Evolutionary conservation across 225 moss, liverwort and hornwort species (phyloP).

Genomic region (Climacium dendroides): DNA sequence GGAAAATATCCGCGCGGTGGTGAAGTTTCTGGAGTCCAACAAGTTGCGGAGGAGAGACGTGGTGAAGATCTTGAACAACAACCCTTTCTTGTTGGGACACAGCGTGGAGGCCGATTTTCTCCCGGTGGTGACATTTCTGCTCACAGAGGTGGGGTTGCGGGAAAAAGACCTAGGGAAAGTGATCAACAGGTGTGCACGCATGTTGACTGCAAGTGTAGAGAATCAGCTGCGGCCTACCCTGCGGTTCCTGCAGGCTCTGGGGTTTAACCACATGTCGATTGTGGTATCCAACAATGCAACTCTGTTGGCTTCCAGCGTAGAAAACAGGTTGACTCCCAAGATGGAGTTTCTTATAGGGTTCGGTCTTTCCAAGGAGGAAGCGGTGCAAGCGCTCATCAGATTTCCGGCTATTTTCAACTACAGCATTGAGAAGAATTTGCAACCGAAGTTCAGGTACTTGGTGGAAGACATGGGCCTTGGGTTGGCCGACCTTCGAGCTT

Average conservation of each 20-base stretch:
- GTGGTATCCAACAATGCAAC: slow-evolving; percentile 64
- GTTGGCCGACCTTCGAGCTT: slow-evolving; percentile 49
- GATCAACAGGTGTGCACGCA: slow-evolving; percentile 51
- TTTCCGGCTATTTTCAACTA: slow-evolving; percentile 91
- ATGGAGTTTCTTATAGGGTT: slow-evolving; percentile 46
- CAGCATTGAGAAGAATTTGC: slow-evolving; percentile 62
- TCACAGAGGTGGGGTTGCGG: slow-evolving; percentile 47
- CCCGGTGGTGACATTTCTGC: slow-evolving; percentile 41
- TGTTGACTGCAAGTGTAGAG: slow-evolving; percentile 46
- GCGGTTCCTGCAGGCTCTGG: slow-evolving; percentile 43
- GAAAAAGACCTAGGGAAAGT: slow-evolving; percentile 44
- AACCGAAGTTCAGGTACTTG: slow-evolving; percentile 53
- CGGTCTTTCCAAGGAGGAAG: slow-evolving; percentile 44
- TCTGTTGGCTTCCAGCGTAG: slow-evolving; percentile 52
- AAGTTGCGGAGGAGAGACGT: slow-evolving; percentile 45
- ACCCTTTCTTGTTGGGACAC: slow-evolving; percentile 46
- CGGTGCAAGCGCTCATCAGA: slow-evolving; percentile 38
- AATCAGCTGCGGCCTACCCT: slow-evolving; percentile 60
- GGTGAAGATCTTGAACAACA: slow-evolving; percentile 54
- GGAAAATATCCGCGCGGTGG: slow-evolving; percentile 37
- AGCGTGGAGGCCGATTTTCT: slow-evolving; percentile 35
- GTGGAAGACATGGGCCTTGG: slow-evolving; percentile 55
- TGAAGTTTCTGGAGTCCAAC: slow-evolving; percentile 28
- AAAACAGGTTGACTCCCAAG: slow-evolving; percentile 62
- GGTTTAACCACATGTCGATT: slow-evolving; percentile 40